phyloP scores from a whole-genome alignment of 2,329 filamentous ascomycete species.

The Dothidotthia symphoricarpi region DNA sequence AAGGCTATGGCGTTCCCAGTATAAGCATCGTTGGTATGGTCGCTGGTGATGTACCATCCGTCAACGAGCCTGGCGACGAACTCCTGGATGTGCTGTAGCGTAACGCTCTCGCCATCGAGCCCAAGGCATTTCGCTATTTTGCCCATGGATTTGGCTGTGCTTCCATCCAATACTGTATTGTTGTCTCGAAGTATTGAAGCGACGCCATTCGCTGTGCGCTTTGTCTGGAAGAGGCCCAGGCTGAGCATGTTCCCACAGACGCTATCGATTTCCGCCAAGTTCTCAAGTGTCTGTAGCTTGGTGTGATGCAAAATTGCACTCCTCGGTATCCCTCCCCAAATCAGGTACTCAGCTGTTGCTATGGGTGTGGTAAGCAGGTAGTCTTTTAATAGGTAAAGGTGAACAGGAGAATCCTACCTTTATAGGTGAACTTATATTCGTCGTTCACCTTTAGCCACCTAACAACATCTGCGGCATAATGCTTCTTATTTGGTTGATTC shows the following conservation, averaged over 20 bases:
- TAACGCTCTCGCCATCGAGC: neutral
- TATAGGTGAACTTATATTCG: slow-evolving; percentile 3
- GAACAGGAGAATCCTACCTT: neutral
- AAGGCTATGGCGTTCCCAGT: neutral
- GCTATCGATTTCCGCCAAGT: too few species aligned
- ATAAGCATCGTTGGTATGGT: neutral
- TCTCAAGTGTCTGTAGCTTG: neutral
- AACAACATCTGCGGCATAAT: slow-evolving; percentile 1
- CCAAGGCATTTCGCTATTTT: slow-evolving; percentile 1
- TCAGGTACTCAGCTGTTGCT: slow-evolving; percentile 1
- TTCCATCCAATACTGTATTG: neutral
- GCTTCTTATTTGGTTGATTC: neutral
- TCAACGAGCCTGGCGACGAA: slow-evolving; percentile 7
- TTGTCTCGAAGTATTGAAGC: slow-evolving; percentile 1
- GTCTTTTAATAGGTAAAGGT: too few species aligned
- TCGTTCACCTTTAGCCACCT: neutral
- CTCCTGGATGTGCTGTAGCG: neutral
- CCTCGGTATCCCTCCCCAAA: neutral
- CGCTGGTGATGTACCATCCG: neutral
- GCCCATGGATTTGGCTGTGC: neutral
- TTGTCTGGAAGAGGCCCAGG: slow-evolving; percentile 1
- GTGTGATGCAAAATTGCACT: neutral
- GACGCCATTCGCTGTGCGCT: neutral
- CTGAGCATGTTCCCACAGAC: too few species aligned
- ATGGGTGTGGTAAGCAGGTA: neutral